Evolutionary conservation across 2,329 filamentous ascomycete species (phyloP).

Genomic region (Hypoxylon sp.): DNA sequence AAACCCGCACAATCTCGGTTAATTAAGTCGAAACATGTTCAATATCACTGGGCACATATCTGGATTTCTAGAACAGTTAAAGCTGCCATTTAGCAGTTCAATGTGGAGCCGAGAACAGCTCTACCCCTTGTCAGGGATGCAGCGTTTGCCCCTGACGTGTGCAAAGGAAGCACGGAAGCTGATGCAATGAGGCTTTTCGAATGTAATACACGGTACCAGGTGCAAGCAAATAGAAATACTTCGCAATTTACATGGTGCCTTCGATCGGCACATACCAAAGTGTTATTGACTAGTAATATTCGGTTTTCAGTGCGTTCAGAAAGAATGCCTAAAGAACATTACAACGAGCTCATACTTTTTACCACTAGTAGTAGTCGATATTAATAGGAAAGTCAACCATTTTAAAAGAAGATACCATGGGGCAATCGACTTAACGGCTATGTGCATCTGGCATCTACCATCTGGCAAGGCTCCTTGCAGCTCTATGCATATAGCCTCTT

Average conservation of each 20-base stretch:
- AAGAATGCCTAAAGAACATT: too few species aligned
- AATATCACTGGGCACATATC: constrained; percentile 3
- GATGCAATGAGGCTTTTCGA: constrained; percentile 25
- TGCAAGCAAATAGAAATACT: background rate
- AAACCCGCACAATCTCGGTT: constrained; percentile 20
- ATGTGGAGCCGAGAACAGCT: background rate
- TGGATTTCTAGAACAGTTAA: constrained; percentile 13
- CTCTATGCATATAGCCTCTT: constrained; percentile 34
- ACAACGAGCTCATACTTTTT: too few species aligned
- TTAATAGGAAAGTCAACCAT: too few species aligned
- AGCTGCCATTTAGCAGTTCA: too few species aligned
- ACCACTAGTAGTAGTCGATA: too few species aligned
- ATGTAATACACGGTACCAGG: constrained; percentile 7
- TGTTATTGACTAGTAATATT: too few species aligned
- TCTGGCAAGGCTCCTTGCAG: constrained; percentile 34
- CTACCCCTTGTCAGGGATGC: too few species aligned
- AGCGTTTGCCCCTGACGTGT: constrained; percentile 8
- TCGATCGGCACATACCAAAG: too few species aligned
- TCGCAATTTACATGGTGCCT: too few species aligned
- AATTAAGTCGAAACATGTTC: constrained; percentile 31
- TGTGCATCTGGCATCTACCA: constrained; percentile 31
- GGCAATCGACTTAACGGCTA: constrained; percentile 22
- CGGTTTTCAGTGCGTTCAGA: too few species aligned
- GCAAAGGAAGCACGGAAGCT: constrained; percentile 10
- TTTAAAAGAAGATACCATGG: too few species aligned